Conservation (phyloP, 2,329 filamentous ascomycete genomes). For the Ophiosphaerella narmari region DNA sequence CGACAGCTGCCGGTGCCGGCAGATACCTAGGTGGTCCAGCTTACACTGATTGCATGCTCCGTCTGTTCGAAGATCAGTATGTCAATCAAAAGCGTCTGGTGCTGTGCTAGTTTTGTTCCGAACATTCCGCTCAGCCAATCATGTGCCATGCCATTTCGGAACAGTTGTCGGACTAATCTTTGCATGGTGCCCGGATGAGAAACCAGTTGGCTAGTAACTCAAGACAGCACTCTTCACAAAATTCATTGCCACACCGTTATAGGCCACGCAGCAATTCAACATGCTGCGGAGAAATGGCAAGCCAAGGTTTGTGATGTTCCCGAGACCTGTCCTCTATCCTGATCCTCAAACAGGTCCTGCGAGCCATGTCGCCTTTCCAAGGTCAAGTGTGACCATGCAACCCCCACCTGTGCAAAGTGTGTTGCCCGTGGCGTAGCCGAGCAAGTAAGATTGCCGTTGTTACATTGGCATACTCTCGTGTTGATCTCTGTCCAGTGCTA, state of each 20-base stretch:
- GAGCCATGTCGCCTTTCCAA: slow-evolving; percentile 45
- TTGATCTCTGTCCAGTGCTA: slow-evolving; percentile 34
- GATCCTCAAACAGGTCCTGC: slow-evolving; percentile 32
- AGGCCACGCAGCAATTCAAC: background rate
- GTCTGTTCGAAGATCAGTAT: no score
- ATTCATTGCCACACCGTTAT: background rate
- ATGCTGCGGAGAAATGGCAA: slow-evolving; percentile 46
- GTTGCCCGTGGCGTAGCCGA: slow-evolving; percentile 37
- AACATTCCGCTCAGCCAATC: slow-evolving; percentile 1
- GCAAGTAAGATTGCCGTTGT: slow-evolving; percentile 27
- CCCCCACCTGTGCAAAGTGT: slow-evolving; percentile 42
- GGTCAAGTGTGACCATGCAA: slow-evolving; percentile 42
- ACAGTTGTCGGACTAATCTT: slow-evolving; percentile 7
- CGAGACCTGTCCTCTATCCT: slow-evolving; percentile 11
- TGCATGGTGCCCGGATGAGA: background rate
- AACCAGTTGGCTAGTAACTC: background rate
- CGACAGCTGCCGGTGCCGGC: no score
- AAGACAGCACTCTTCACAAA: background rate
- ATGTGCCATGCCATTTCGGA: slow-evolving; percentile 2
- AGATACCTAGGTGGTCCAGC: no score
- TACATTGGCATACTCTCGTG: background rate
- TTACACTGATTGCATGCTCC: no score
- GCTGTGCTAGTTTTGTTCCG: background rate
- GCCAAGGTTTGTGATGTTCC: slow-evolving; percentile 31
- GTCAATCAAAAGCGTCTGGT: background rate